Conservation (phyloP, 179 eudicot genomes). For the Camellia oleifera region DNA sequence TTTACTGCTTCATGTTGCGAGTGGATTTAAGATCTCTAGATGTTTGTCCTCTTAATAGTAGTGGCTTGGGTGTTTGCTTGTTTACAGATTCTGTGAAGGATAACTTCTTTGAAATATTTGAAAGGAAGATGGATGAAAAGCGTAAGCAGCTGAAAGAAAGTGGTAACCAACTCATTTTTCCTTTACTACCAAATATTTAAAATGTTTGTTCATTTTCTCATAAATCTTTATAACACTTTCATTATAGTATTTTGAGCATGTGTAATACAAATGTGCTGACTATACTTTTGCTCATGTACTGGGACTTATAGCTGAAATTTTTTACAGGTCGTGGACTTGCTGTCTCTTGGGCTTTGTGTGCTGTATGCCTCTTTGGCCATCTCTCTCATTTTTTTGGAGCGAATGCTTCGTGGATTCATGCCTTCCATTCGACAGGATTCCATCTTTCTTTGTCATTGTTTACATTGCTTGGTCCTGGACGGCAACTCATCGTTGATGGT, state of each 20-base stretch:
- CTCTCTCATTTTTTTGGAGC: slow-evolving; percentile 84
- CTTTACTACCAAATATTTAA: not conserved
- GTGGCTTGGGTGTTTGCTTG: slow-evolving; percentile 5
- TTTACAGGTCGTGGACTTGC: slow-evolving; percentile 86
- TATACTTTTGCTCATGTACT: not conserved
- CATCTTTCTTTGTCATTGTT: slow-evolving; percentile 81
- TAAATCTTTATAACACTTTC: not conserved
- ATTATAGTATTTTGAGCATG: not conserved
- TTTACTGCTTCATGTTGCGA: not conserved
- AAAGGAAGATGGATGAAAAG: slow-evolving; percentile 84
- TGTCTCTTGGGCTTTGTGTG: slow-evolving; percentile 96
- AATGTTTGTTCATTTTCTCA: not conserved
- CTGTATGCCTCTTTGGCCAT: slow-evolving; percentile 91
- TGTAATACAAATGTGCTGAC: not conserved
- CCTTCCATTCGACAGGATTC: slow-evolving; percentile 89
- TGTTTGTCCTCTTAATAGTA: not conserved
- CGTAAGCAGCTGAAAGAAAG: slow-evolving; percentile 70
- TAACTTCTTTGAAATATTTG: slow-evolving; percentile 64
- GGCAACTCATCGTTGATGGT: slow-evolving; percentile 89
- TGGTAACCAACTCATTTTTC: slow-evolving; percentile 37
- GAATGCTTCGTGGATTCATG: slow-evolving; percentile 88
- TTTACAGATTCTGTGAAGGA: slow-evolving; percentile 71
- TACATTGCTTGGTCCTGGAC: slow-evolving; percentile 94
- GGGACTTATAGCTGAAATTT: slow-evolving; percentile 10
- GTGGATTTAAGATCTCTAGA: not conserved